Base-by-base conservation (phyloP, 371 early-diverging fungal species). In the Lichtheimia ornata region DNA sequence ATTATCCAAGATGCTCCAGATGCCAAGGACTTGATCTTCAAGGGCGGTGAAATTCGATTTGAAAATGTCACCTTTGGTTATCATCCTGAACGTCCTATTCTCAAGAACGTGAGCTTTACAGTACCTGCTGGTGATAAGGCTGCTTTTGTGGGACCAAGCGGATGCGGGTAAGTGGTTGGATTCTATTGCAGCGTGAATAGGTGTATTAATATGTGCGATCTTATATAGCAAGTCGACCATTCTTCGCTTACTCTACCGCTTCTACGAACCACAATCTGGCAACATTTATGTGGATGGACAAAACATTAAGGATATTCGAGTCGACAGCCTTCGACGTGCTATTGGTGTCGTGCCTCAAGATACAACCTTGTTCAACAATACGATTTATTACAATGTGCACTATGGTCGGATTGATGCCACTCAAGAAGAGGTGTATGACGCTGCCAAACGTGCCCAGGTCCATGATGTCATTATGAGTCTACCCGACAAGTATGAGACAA, bases 111-210 rank as follows among this genome's bases (percentile, higher is more conserved):
- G 42, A 86, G 81, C 64, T 91, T 98, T 66, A 84, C 81, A 24
- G 88, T 99, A 12, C 90, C 91, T n/a, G 83, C 89, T 0, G 97
- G 98, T 15, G 80, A 85, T 20, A 92, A 90, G 53, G 90, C 95
- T 12, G 99, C 97, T 0, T 86, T 99, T 74, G 97, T 98, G 1
- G 99, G 99, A 0, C 94, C 96, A 9, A 91, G 91, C 75, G 99
- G 99, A 17, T 94, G 96, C 66, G 98, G 91, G 83, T 80, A 73
- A 70, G 56, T 57, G 40, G 6, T 28, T 44, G 25, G 5, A 15
- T 25, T 11, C 2, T 56, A 13, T 40, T 7, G 18, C 7, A n/a
- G 24, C 20, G 15, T 62, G 17, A 24, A 20, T 5, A 30, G 9
- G 5, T 18, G 12, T 43, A 20, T 27, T 68, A 9, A 35, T 22